Percentiles rank a stretch among this genome's conserved stretches.
These are phyloP conservation scores for Puccinia polysora DNA, from an alignment of 1,284 basidiomycete genomes.

Conservation along the genomic window DNA sequence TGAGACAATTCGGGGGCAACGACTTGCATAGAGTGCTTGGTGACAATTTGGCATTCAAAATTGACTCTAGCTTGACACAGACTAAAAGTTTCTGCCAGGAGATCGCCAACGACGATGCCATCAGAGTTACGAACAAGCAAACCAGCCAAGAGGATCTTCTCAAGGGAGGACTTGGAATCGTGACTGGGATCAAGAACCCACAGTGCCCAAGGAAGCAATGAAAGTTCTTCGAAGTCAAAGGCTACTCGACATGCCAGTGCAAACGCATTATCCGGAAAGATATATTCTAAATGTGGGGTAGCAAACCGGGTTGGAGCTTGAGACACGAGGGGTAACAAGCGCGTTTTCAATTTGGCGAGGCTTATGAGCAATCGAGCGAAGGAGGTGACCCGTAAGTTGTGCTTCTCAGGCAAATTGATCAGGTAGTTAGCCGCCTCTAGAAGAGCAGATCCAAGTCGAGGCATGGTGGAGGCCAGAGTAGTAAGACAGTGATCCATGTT, in stretches of 20 bases:
- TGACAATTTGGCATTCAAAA: neutral
- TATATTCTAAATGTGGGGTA: neutral
- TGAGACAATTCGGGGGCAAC: neutral
- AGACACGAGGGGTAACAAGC: neutral
- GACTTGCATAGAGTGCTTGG: neutral
- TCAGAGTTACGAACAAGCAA: slow-evolving; percentile 38
- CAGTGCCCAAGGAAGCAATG: slow-evolving; percentile 32
- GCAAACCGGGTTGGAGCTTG: neutral
- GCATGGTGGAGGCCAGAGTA: neutral
- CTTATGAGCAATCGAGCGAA: slow-evolving; percentile 7
- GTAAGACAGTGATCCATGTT: neutral
- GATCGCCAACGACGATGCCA: slow-evolving; percentile 5
- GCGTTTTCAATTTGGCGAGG: slow-evolving; percentile 10
- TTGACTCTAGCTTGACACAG: neutral
- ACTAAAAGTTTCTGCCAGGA: slow-evolving; percentile 11
- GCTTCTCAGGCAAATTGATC: neutral
- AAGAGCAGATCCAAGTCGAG: slow-evolving; percentile 14
- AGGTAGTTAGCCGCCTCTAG: neutral
- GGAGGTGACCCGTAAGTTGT: neutral
- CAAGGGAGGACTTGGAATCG: neutral
- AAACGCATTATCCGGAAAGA: slow-evolving; percentile 18
- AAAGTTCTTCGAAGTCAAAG: slow-evolving; percentile 22
- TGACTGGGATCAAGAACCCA: slow-evolving; percentile 8
- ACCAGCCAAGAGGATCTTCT: slow-evolving; percentile 14
- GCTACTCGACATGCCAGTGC: slow-evolving; percentile 21